phyloP scores from a whole-genome alignment of 257 asterid species.

The Solanum rostratum region DNA sequence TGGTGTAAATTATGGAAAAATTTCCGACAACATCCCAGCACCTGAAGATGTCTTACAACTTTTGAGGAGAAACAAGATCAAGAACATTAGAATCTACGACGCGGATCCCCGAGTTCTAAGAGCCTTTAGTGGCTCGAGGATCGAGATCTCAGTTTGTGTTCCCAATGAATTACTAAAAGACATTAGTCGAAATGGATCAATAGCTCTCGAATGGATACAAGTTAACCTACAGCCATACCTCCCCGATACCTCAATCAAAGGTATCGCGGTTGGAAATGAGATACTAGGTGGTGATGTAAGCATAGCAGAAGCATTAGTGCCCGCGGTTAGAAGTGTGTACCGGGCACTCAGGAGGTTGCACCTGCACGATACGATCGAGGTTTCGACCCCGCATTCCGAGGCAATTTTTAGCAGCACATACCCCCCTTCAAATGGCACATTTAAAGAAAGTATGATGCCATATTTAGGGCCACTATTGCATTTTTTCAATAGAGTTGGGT shows the following conservation, averaged over 20 bases:
- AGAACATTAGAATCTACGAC: conserved; percentile 58
- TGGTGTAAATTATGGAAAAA: conserved; percentile 65
- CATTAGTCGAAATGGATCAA: conserved; percentile 30
- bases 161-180: conserved; percentile 35
- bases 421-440: conserved; percentile 76
- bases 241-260: conserved; percentile 49
- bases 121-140: conserved; percentile 45
- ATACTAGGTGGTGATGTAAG: conserved; percentile 35
- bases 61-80: conserved; percentile 45
- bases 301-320: conserved; percentile 63
- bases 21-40: conserved; percentile 60
- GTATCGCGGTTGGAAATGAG: conserved; percentile 80
- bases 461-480: conserved; percentile 60
- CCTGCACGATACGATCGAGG: conserved; percentile 33
- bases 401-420: conserved; percentile 46
- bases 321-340: conserved; percentile 59
- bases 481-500: conserved; percentile 44
- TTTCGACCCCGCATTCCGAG: conserved; percentile 76
- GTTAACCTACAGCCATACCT: conserved; percentile 44
- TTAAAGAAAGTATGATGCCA: conserved; percentile 57
- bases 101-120: conserved; percentile 34
- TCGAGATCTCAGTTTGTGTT: conserved; percentile 59
- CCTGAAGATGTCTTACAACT: conserved; percentile 65
- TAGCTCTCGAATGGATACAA: conserved; percentile 56
- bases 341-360: conserved; percentile 36